Evolutionary conservation across 306 rosid species (phyloP).

Genomic region (Glycine soja): DNA sequence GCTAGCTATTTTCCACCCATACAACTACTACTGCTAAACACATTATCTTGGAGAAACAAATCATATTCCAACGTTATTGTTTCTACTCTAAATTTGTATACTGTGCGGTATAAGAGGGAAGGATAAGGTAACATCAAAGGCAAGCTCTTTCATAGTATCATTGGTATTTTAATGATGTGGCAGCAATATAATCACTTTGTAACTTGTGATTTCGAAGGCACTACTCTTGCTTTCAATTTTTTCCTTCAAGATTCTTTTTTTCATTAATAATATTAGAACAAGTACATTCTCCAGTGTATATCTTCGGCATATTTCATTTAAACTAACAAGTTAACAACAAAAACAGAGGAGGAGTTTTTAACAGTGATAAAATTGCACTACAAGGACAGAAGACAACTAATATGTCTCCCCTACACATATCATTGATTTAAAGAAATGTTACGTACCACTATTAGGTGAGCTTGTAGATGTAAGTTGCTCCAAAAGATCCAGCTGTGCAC

Average conservation of each 20-base stretch:
- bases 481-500: conserved; percentile 85
- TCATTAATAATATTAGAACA: not conserved
- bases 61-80: not conserved
- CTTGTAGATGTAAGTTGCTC: conserved; percentile 86
- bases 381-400: conserved; percentile 20
- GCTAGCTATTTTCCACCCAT: not conserved
- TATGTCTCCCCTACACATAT: not conserved
- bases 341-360: conserved; percentile 18
- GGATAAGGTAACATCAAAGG: not conserved
- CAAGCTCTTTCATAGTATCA: not conserved
- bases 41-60: not conserved
- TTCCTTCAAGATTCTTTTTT: not conserved
- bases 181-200: conserved; percentile 10
- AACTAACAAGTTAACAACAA: conserved; percentile 17
- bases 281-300: not conserved
- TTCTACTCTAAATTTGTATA: not conserved
- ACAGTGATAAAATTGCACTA: conserved; percentile 16
- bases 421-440: not conserved
- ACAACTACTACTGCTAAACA: not conserved
- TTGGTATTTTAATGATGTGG: not conserved
- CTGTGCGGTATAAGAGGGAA: not conserved
- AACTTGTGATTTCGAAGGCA: conserved; percentile 4
- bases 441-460: conserved; percentile 67
- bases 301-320: not conserved
- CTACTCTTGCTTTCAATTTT: not conserved